Evolutionary conservation across 768 basidiomycete genomes (phyloP), one percentile per base, ranked within the genome.

Genomic region (Crepidotus variabilis): DNA sequence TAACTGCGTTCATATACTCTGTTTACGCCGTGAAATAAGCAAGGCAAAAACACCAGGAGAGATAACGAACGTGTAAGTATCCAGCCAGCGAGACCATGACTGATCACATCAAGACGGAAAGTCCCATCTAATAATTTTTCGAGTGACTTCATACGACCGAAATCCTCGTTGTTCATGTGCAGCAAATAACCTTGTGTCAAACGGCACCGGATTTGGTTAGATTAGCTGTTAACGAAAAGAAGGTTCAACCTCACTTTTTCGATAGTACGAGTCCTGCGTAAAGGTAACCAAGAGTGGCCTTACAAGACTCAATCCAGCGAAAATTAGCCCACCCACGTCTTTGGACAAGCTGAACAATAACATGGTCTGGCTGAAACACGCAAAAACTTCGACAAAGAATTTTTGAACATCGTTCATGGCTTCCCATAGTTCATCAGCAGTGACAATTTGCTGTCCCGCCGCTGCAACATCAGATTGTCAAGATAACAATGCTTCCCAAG

Each of bases 51-150:
- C 43, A 4, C 5, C 28, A 4, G 14, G 33, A n/a, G 16, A 16
- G 6, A 10, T 36, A 7, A 36, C 57, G 22, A 55, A 75, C 74
- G 71, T 18, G 60, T 45, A 0, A 69, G 33, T 11, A 77, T 72
- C 65, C 72, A 72, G 9, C 55, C 35, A 1, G 59, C 63, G 18
- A 79, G 55, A 45, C 72, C 69, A 1, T 69, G 70, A 43, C 69
- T 72, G 24, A 78, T 72, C 21, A 75, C 69, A 58, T 78, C 77
- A 50, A 75, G 69, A 39, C 71, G 58, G 34, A 71, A 75, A 14
- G 57, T 47, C 0, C 63, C 63, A 2, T 56, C 54, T 1, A 64
- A 67, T 11, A 79, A 58, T 5, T 53, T 55, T 36, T 63, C 57
- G 1, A 79, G 62, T 0, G 72, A 67, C 13, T 68, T 58, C 67